A percentile compares a stretch with the other conserved stretches of the same genome.
These are phyloP conservation scores for Populus hybrid DNA, from an alignment of 441 rosid genomes.

Conservation along the genomic window DNA sequence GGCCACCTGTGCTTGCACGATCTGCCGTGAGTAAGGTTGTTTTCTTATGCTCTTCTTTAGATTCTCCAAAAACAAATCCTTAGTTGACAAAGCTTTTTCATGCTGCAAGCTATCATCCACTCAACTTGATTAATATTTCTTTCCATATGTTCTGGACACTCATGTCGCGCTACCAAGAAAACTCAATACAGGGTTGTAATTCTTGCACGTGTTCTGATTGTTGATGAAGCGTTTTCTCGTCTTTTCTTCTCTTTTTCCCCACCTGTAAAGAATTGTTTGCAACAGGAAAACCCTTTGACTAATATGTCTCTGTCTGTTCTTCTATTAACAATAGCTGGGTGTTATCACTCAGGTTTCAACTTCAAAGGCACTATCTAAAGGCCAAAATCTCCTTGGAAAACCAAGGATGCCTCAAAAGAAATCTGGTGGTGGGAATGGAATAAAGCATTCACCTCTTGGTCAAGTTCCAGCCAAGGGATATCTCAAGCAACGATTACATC, in stretches of 20 bases:
- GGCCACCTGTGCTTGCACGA: slow-evolving; percentile 60
- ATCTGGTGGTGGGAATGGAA: slow-evolving; percentile 50
- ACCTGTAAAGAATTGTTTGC: not conserved
- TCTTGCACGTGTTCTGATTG: not conserved
- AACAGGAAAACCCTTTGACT: not conserved
- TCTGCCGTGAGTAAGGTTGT: slow-evolving; percentile 54
- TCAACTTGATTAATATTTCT: too few relatives aligned
- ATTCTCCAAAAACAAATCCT: not conserved
- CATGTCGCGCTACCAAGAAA: too few relatives aligned
- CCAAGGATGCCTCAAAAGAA: slow-evolving; percentile 40
- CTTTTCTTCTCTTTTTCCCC: not conserved
- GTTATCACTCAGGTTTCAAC: slow-evolving; percentile 35
- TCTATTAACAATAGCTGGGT: not conserved
- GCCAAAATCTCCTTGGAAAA: slow-evolving; percentile 39
- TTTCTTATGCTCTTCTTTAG: slow-evolving; percentile 15
- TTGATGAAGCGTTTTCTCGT: not conserved
- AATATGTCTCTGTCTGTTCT: not conserved
- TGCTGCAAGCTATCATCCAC: slow-evolving; percentile 5
- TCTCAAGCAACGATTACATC: slow-evolving; percentile 66
- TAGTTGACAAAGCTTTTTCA: not conserved
- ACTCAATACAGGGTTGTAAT: not conserved
- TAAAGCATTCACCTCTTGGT: slow-evolving; percentile 49
- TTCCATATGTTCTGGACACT: too few relatives aligned
- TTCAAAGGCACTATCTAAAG: slow-evolving; percentile 39
- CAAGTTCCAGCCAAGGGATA: slow-evolving; percentile 51